Evolutionary conservation across 2,329 filamentous ascomycete genomes (phyloP), one percentile per base, ranked within the genome.

Genomic region (Fusarium napiforme): DNA sequence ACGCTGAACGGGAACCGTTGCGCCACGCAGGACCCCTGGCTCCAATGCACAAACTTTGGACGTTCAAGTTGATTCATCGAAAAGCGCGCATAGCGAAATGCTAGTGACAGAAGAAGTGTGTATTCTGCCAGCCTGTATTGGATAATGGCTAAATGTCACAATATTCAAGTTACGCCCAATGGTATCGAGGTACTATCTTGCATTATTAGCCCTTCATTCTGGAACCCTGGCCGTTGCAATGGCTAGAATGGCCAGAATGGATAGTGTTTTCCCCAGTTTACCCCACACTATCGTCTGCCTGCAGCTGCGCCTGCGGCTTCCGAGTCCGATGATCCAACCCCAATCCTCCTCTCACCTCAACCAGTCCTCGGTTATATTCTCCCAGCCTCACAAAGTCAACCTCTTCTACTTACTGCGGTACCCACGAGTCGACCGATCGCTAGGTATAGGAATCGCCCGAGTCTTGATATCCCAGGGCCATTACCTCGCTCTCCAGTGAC

Each of bases 221-320:
- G 36, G 59, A 58, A 55, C 70, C 71, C 56, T 62, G 70, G 45
- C 65, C 32, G 50, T 67, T 52, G 30, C n/a, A 16, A 58, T 39
- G 34, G 34, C 34, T 36, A 36, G 34, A 36, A 36, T 36, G 36
- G 36, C 36, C 36, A 36, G 36, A 36, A 36, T 36, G 49, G 55
- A 60, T 39, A 56, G 59, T 46, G 59, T 55, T 71, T 74, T 69
- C 71, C 71, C 73, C 73, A 66, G 70, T 73, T 75, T 75, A 75
- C 73, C 73, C 73, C 73, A 75, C 73, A 75, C 73, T 67, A 73
- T 73, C 58, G 39, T 52, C 42, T 46, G 70, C 39, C 42, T 46
- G 70, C 39, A 60, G 28, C 46, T 71, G 67, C 55, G 49, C 71
- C 55, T 60, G 46, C 47, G 66, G 55, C 47, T 55, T 60, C 50